A percentile compares a stretch with the other conserved stretches of the same genome.
Evolutionary conservation across 2,329 filamentous ascomycete species (phyloP).

Genomic region (Diplodia corticola): DNA sequence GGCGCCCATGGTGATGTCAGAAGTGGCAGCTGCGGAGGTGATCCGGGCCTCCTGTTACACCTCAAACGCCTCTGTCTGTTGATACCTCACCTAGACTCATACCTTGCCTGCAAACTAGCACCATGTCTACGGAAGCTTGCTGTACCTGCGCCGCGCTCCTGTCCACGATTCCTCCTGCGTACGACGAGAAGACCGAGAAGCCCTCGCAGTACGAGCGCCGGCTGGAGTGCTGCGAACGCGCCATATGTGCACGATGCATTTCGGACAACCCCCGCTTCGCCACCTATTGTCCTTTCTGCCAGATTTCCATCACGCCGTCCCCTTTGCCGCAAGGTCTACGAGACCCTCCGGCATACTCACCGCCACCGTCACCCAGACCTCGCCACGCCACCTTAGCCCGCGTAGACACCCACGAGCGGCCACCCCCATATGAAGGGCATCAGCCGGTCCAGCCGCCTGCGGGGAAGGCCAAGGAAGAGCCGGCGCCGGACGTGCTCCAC

Average conservation of each 20-base stretch:
- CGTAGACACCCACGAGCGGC: slow-evolving; percentile 37
- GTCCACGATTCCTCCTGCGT: slow-evolving; percentile 53
- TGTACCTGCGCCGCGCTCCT: slow-evolving; percentile 70
- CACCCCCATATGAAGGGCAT: slow-evolving; percentile 47
- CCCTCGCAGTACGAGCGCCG: slow-evolving; percentile 59
- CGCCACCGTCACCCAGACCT: slow-evolving; percentile 35
- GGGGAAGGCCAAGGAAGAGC: slow-evolving; percentile 38
- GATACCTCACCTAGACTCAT: neutral
- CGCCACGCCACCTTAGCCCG: slow-evolving; percentile 20
- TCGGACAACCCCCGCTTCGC: slow-evolving; percentile 68
- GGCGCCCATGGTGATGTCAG: slow-evolving; percentile 15
- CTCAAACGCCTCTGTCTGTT: neutral
- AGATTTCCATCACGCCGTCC: slow-evolving; percentile 64
- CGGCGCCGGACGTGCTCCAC: slow-evolving; percentile 68
- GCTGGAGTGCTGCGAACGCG: slow-evolving; percentile 67
- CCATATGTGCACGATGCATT: slow-evolving; percentile 72
- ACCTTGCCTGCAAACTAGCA: neutral
- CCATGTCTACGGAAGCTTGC: slow-evolving; percentile 52
- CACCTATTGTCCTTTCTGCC: slow-evolving; percentile 72
- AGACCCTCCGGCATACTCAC: slow-evolving; percentile 67
- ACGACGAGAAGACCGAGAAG: slow-evolving; percentile 61
- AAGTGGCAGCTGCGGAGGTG: slow-evolving; percentile 5
- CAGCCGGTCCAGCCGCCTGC: slow-evolving; percentile 30
- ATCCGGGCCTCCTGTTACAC: slow-evolving; percentile 1
- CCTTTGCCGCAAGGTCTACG: slow-evolving; percentile 64